These are phyloP conservation scores for Neurospora discreta DNA, from an alignment of 495 filamentous ascomycete genomes.

Conservation along the genomic window DNA sequence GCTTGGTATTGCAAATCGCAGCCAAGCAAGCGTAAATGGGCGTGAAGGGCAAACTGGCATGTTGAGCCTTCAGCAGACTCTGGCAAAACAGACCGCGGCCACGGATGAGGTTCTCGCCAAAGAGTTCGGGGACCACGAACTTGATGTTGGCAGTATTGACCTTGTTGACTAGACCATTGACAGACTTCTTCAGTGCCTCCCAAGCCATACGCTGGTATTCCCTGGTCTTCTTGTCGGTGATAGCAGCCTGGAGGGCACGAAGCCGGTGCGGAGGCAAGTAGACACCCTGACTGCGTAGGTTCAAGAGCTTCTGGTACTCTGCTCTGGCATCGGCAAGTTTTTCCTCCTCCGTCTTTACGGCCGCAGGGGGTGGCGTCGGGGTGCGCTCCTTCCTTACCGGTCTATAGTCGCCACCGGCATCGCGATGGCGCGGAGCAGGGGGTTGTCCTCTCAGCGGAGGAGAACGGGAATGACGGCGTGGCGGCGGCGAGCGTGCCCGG, in stretches of 20 bases:
- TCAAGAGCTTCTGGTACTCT: constrained; percentile 84
- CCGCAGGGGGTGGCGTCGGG: constrained; percentile 38
- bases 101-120: constrained; percentile 85
- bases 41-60: constrained; percentile 91
- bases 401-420: constrained; percentile 33
- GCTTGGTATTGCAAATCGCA: constrained; percentile 94
- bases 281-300: constrained; percentile 83
- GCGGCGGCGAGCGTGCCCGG: background rate
- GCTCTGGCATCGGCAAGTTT: constrained; percentile 72
- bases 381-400: constrained; percentile 22
- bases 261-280: constrained; percentile 91
- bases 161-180: constrained; percentile 98
- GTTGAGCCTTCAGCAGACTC: constrained; percentile 94
- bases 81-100: constrained; percentile 88
- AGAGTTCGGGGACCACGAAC: constrained; percentile 88
- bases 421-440: constrained; percentile 20
- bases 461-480: constrained; percentile 15
- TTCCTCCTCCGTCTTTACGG: constrained; percentile 62
- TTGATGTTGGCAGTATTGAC: constrained; percentile 97
- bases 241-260: constrained; percentile 85
- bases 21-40: constrained; percentile 91
- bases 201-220: constrained; percentile 99
- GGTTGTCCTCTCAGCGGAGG: constrained; percentile 12
- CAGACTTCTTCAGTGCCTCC: constrained; percentile 97
- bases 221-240: constrained; percentile 90